A percentile compares a stretch with the other conserved stretches of the same genome.
These are phyloP conservation scores for Lanzia echinophila DNA, from an alignment of 2,329 filamentous ascomycete species.

Conservation along the genomic window DNA sequence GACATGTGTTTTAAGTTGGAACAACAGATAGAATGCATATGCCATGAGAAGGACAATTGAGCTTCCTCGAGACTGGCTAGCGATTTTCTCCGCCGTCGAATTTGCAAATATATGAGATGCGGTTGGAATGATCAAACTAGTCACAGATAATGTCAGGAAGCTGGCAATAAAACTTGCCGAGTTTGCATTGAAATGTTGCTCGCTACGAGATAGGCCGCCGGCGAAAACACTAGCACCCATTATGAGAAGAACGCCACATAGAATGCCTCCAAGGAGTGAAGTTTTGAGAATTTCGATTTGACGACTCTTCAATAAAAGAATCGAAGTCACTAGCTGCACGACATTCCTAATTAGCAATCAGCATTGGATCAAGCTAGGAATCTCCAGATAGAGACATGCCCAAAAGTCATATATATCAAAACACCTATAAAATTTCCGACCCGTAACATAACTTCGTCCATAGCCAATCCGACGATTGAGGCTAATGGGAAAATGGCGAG, in stretches of 20 bases:
- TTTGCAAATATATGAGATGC: too few relatives aligned
- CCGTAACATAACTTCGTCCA: conserved; percentile 39
- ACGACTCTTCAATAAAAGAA: conserved; percentile 68
- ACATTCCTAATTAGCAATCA: too few relatives aligned
- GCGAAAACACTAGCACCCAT: conserved; percentile 75
- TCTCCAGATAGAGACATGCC: too few relatives aligned
- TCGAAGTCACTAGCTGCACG: too few relatives aligned
- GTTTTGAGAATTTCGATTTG: conserved; percentile 95
- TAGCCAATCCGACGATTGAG: conserved; percentile 37
- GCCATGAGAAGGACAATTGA: conserved; percentile 67
- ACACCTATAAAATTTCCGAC: conserved; percentile 49
- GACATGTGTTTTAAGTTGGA: conserved; percentile 71
- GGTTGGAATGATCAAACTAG: too few relatives aligned
- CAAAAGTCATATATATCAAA: conserved; percentile 32
- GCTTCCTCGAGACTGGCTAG: too few relatives aligned
- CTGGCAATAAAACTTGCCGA: too few relatives aligned
- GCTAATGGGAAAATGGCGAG: conserved; percentile 52
- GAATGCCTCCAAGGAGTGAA: conserved; percentile 91
- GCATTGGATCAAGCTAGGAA: too few relatives aligned
- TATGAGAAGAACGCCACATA: conserved; percentile 88
- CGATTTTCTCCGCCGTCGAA: too few relatives aligned
- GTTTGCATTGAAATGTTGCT: conserved; percentile 37
- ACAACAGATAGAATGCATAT: conserved; percentile 70
- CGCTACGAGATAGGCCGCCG: conserved; percentile 67
- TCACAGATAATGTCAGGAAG: too few relatives aligned